These are phyloP conservation scores for Saccharomyces kudriavzevii DNA, from an alignment of 805 yeast genomes.

Conservation along the genomic window DNA sequence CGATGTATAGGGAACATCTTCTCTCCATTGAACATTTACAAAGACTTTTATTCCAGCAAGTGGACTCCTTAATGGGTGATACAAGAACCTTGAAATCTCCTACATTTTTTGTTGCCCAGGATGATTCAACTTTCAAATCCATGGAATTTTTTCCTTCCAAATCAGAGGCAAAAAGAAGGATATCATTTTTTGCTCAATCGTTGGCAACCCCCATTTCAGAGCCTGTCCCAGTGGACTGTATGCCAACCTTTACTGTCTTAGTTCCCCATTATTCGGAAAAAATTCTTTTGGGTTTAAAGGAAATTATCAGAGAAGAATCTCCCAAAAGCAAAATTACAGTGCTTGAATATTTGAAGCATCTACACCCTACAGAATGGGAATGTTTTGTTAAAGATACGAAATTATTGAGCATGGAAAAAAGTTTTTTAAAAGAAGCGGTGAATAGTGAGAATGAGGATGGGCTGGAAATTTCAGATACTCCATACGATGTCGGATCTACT, in stretches of 20 bases:
- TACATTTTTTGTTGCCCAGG: conserved; percentile 70
- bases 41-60: conserved; percentile 52
- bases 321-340: conserved; percentile 54
- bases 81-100: conserved; percentile 56
- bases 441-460: conserved; percentile 7
- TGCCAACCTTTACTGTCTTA: conserved; percentile 78
- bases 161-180: conserved; percentile 74
- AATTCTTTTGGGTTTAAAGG: conserved; percentile 65
- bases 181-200: conserved; percentile 86
- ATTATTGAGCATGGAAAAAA: conserved; percentile 44
- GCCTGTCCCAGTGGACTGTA: conserved; percentile 52
- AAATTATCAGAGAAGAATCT: conserved; percentile 64
- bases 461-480: not conserved
- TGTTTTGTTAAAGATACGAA: conserved; percentile 72
- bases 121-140: conserved; percentile 58
- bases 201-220: conserved; percentile 79
- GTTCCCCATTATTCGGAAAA: conserved; percentile 85
- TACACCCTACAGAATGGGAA: conserved; percentile 73
- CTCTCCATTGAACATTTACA: conserved; percentile 66
- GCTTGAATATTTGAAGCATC: conserved; percentile 68
- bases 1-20: conserved; percentile 76
- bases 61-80: conserved; percentile 29
- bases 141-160: conserved; percentile 47
- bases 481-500: not conserved
- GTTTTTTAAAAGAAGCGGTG: conserved; percentile 25